These are phyloP conservation scores for Populus davidiana DNA, from an alignment of 345 rosid genomes.

Conservation along the genomic window DNA sequence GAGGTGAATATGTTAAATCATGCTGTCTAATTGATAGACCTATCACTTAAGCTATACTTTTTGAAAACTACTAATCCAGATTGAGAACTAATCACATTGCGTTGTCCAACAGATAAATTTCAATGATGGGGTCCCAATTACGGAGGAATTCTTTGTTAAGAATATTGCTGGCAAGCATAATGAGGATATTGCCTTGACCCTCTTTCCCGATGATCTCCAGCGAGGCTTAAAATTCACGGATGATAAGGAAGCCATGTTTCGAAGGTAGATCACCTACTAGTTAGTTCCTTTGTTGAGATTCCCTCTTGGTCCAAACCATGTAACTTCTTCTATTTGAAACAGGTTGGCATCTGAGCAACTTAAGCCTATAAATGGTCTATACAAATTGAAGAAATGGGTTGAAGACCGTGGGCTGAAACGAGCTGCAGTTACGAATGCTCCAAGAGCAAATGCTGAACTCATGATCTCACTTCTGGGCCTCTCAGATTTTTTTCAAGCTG, in stretches of 20 bases:
- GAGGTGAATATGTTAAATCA: neutral
- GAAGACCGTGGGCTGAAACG: slow-evolving; percentile 79
- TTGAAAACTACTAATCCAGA: neutral
- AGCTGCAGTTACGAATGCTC: slow-evolving; percentile 96
- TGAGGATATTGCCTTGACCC: slow-evolving; percentile 52
- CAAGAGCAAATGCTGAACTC: slow-evolving; percentile 79
- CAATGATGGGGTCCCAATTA: slow-evolving; percentile 81
- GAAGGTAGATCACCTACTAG: slow-evolving; percentile 44
- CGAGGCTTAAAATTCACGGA: slow-evolving; percentile 58
- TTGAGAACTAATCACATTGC: neutral
- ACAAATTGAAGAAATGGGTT: slow-evolving; percentile 72
- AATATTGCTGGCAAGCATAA: slow-evolving; percentile 86
- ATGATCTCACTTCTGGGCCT: slow-evolving; percentile 80
- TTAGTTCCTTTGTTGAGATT: neutral
- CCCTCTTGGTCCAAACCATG: neutral
- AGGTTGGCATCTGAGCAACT: slow-evolving; percentile 71
- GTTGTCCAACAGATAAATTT: slow-evolving; percentile 62
- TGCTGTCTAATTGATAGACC: neutral
- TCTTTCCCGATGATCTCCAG: slow-evolving; percentile 69
- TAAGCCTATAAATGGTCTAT: slow-evolving; percentile 59
- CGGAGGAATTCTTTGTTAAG: slow-evolving; percentile 60
- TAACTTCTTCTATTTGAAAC: slow-evolving; percentile 19
- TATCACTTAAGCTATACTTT: neutral
- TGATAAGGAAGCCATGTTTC: slow-evolving; percentile 77
- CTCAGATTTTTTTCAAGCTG: slow-evolving; percentile 63